Percentiles rank a stretch among this genome's conserved stretches.
Conservation (phyloP, 1,139 yeast genomes). For the Hyphopichia pseudoburtonii region DNA sequence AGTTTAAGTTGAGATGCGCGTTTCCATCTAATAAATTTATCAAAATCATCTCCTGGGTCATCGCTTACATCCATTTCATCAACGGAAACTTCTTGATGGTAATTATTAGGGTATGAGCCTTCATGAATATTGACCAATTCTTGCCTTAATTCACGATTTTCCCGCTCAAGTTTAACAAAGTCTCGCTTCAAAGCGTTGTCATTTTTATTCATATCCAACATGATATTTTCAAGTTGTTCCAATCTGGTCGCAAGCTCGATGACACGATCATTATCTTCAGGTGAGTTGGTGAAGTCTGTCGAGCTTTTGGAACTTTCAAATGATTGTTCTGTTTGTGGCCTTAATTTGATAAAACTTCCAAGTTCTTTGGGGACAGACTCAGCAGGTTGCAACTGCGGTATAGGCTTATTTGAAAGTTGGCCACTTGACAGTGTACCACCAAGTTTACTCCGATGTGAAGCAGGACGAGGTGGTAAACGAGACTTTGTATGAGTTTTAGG, state of each 20-base stretch:
- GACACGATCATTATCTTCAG: constrained; percentile 7
- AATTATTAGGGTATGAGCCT: no score
- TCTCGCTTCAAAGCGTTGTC: constrained; percentile 5
- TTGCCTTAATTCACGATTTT: constrained; percentile 15
- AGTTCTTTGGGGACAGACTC: constrained; percentile 4
- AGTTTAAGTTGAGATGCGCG: constrained; percentile 37
- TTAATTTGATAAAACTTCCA: constrained; percentile 2
- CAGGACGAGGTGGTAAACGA: no score
- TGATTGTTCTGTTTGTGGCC: not conserved
- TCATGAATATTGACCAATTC: no score
- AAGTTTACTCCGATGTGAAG: no score
- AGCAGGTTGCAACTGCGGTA: constrained; percentile 3
- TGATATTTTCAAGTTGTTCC: constrained; percentile 18
- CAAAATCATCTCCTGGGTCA: constrained; percentile 18
- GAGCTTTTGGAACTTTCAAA: not conserved
- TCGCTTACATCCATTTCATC: constrained; percentile 24
- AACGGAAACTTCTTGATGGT: constrained; percentile 15
- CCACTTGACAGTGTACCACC: not conserved
- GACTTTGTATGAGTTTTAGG: no score
- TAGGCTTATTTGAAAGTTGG: constrained; percentile 2
- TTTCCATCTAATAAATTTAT: constrained; percentile 37
- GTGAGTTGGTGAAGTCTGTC: not conserved
- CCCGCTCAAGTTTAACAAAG: constrained; percentile 12
- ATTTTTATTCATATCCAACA: constrained; percentile 12
- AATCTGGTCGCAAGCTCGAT: constrained; percentile 10